phyloP scores from a whole-genome alignment of 2,329 filamentous ascomycete species.

The Colletotrichum truncatum region DNA sequence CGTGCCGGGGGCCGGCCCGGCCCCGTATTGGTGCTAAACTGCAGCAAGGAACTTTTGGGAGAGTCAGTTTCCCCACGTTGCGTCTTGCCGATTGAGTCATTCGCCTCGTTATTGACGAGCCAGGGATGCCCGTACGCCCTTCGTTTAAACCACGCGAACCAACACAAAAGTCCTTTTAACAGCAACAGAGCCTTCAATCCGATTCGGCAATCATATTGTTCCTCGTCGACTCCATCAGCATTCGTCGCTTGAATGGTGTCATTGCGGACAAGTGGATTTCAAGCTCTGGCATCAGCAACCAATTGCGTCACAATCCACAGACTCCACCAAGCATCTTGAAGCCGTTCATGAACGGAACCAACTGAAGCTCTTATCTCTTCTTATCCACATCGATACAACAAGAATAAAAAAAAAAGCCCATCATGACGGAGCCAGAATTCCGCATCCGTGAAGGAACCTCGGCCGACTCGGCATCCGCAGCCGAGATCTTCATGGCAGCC shows the following conservation, averaged over 20 bases:
- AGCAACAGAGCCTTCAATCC: neutral
- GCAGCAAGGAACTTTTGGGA: conserved; percentile 10
- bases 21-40: neutral
- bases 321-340: neutral
- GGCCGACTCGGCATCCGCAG: conserved; percentile 39
- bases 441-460: conserved; percentile 41
- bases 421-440: conserved; percentile 30
- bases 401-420: neutral
- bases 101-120: neutral
- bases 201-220: neutral
- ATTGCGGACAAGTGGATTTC: neutral
- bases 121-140: neutral
- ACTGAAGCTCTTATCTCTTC: neutral
- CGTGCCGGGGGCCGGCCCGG: neutral
- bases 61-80: neutral
- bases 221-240: neutral
- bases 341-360: neutral
- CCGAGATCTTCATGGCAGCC: conserved; percentile 39
- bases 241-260: neutral
- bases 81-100: conserved; percentile 13
- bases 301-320: neutral
- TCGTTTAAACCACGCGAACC: neutral
- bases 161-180: neutral
- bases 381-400: neutral
- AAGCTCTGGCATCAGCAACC: neutral